Conservation (phyloP, 2,329 filamentous ascomycete genomes). For the Epichloe bromicola region DNA sequence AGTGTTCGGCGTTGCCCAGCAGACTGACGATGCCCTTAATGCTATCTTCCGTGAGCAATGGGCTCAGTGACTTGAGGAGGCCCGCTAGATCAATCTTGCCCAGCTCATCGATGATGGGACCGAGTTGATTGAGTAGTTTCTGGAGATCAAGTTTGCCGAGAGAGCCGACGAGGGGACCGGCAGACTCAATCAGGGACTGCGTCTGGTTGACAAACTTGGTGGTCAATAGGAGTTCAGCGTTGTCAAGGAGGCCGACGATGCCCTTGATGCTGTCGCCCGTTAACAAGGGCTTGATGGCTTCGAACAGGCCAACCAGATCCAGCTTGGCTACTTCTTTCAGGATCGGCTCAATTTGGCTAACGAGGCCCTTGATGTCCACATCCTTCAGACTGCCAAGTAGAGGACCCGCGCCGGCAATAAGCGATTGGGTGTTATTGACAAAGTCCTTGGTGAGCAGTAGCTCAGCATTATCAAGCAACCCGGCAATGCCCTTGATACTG, state of each 20-base stretch:
- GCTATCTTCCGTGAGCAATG: constrained; percentile 18
- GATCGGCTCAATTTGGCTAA: constrained; percentile 15
- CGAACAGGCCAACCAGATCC: constrained; percentile 1
- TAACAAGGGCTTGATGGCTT: constrained; percentile 9
- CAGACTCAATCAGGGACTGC: constrained; percentile 13
- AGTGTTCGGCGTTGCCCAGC: constrained; percentile 18
- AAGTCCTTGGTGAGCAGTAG: constrained; percentile 8
- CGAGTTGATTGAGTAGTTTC: constrained; percentile 17
- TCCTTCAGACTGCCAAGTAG: constrained; percentile 22
- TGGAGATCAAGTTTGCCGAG: constrained; percentile 22
- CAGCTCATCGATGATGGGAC: constrained; percentile 17
- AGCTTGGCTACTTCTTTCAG: constrained; percentile 9
- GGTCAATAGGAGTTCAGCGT: constrained; percentile 19
- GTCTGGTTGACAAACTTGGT: constrained; percentile 20
- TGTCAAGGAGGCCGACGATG: constrained; percentile 16
- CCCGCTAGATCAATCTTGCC: constrained; percentile 20
- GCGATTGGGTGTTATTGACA: constrained; percentile 9
- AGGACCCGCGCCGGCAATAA: constrained; percentile 13
- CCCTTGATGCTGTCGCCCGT: constrained; percentile 12
- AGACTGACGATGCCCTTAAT: constrained; percentile 20
- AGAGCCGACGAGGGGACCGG: constrained; percentile 19
- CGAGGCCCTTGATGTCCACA: constrained; percentile 11
- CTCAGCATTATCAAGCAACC: constrained; percentile 1
- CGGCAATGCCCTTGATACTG: constrained; percentile 11
- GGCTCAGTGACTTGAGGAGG: constrained; percentile 15